These are phyloP conservation scores for Crepidotus variabilis DNA, from an alignment of 768 basidiomycete species.

Conservation along the genomic window DNA sequence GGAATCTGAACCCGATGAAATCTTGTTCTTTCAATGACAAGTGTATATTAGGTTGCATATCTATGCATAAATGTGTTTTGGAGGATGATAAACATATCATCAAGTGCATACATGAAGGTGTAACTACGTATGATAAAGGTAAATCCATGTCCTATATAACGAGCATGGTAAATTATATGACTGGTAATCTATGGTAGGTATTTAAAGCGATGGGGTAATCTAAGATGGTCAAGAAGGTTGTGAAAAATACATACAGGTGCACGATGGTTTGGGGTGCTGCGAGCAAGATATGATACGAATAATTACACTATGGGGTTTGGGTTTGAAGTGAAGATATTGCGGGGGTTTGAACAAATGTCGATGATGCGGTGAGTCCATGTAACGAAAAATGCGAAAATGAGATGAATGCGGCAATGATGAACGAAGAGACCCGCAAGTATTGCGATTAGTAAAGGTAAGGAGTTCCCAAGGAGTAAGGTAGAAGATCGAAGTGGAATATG, in stretches of 20 bases:
- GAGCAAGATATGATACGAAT: not conserved
- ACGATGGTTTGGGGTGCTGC: not conserved
- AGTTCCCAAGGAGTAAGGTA: not conserved
- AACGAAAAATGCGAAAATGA: not conserved
- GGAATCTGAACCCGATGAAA: too few relatives aligned
- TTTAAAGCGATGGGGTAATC: not conserved
- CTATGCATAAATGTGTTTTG: not conserved
- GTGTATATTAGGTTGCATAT: not conserved
- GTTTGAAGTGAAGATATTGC: not conserved
- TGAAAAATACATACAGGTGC: not conserved
- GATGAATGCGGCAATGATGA: conserved; percentile 1
- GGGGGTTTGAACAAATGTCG: not conserved
- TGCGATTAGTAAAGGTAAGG: conserved; percentile 2
- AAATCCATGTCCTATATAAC: not conserved
- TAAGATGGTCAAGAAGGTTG: not conserved
- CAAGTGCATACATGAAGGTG: not conserved
- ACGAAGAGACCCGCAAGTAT: not conserved
- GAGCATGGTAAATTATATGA: not conserved
- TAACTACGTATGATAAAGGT: not conserved
- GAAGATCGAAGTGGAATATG: not conserved
- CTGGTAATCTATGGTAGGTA: not conserved
- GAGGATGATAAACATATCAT: too few relatives aligned
- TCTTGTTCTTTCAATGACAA: too few relatives aligned
- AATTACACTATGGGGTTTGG: not conserved
- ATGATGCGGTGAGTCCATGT: not conserved